These are phyloP conservation scores for Starmerella geochares DNA, from an alignment of 805 yeast species.

Conservation along the genomic window DNA sequence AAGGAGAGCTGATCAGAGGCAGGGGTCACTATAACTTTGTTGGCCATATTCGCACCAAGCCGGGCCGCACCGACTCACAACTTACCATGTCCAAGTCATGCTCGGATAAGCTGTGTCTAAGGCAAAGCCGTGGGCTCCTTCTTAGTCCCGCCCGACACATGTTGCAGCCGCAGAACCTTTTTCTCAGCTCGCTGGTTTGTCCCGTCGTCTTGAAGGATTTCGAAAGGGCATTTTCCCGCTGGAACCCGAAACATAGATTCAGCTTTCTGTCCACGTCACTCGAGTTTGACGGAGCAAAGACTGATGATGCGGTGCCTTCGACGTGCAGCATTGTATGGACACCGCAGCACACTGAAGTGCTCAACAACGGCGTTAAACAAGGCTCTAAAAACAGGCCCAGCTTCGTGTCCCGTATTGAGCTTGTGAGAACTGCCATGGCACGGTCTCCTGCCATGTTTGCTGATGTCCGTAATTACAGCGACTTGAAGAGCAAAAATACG, in stretches of 20 bases:
- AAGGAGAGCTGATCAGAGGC: conserved; percentile 19
- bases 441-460: not conserved
- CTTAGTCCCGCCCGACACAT: conserved; percentile 26
- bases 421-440: not conserved
- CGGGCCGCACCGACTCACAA: conserved; percentile 76
- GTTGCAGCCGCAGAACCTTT: conserved; percentile 24
- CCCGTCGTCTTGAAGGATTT: conserved; percentile 28
- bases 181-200: conserved; percentile 26
- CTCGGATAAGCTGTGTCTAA: conserved; percentile 66
- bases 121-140: conserved; percentile 40
- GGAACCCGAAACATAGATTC: conserved; percentile 19
- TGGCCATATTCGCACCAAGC: conserved; percentile 80
- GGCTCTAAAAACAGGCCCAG: conserved; percentile 20
- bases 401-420: conserved; percentile 12
- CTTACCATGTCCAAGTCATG: conserved; percentile 73
- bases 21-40: conserved; percentile 24
- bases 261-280: conserved; percentile 5
- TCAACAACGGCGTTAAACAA: conserved; percentile 24
- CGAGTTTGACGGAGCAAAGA: conserved; percentile 16
- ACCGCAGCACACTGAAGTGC: conserved; percentile 20
- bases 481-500: conserved; percentile 9
- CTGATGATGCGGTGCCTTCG: conserved; percentile 15
- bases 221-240: conserved; percentile 30
- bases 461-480: conserved; percentile 5
- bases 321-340: conserved; percentile 21